Conservation (phyloP, 176 grass and related monocot species). For the Poa annua region DNA sequence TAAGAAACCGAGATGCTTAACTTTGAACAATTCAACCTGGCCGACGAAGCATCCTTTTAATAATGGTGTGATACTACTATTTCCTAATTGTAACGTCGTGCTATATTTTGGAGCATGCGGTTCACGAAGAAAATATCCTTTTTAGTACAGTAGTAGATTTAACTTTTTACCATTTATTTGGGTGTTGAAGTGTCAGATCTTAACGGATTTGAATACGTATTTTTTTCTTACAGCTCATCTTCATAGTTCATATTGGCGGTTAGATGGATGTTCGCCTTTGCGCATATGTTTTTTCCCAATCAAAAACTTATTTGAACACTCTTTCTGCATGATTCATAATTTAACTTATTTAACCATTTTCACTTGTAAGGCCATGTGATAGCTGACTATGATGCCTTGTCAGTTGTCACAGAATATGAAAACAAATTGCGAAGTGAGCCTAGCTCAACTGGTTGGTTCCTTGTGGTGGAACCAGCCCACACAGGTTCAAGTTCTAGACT, state of each 20-base stretch:
- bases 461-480: no score
- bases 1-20: neutral
- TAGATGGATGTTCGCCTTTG: no score
- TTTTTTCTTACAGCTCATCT: no score
- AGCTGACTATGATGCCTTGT: neutral
- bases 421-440: no score
- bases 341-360: neutral
- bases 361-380: neutral
- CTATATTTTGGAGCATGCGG: neutral
- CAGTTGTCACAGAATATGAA: neutral
- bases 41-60: neutral
- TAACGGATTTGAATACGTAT: no score
- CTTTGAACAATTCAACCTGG: slow-evolving; percentile 16
- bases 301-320: no score
- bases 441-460: no score
- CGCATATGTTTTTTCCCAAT: no score
- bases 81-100: neutral
- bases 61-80: neutral
- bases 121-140: neutral
- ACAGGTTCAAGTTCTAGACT: no score
- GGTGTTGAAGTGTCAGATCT: neutral
- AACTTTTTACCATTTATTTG: neutral
- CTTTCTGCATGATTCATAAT: neutral
- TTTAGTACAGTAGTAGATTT: neutral
- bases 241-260: no score